Evolutionary conservation across 164 flowering plant genomes (phyloP).

Genomic region (Houttuynia cordata): DNA sequence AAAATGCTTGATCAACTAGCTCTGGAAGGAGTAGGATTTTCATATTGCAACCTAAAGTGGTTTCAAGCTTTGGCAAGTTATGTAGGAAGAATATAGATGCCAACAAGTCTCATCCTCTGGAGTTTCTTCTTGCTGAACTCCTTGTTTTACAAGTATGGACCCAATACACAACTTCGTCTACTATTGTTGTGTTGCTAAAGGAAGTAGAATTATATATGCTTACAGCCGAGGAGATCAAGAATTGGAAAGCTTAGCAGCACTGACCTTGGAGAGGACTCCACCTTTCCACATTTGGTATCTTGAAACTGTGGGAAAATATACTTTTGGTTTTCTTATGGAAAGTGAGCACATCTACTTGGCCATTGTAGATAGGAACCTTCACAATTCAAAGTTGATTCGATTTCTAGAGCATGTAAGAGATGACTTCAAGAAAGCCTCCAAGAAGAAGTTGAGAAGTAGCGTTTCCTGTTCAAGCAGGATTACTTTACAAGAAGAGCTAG

Average conservation of each 20-base stretch:
- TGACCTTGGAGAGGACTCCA: slow-evolving; percentile 55
- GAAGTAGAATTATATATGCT: slow-evolving; percentile 28
- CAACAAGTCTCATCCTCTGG: not conserved
- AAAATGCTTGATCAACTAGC: not conserved
- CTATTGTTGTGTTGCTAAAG: slow-evolving; percentile 55
- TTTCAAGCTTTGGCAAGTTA: not conserved
- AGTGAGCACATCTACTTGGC: slow-evolving; percentile 57
- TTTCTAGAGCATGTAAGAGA: slow-evolving; percentile 58
- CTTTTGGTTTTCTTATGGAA: slow-evolving; percentile 59
- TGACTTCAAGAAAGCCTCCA: slow-evolving; percentile 47
- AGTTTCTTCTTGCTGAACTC: not conserved
- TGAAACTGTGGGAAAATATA: slow-evolving; percentile 38
- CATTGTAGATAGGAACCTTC: slow-evolving; percentile 45
- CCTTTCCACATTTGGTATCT: slow-evolving; percentile 58
- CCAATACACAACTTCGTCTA: slow-evolving; percentile 32
- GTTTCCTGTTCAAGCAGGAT: slow-evolving; percentile 25
- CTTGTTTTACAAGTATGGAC: slow-evolving; percentile 20
- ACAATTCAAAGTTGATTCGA: slow-evolving; percentile 27
- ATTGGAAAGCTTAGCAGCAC: slow-evolving; percentile 42
- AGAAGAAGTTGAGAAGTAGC: slow-evolving; percentile 32
- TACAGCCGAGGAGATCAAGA: slow-evolving; percentile 41
- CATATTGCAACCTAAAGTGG: not conserved
- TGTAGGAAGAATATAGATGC: not conserved
- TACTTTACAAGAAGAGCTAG: slow-evolving; percentile 43
- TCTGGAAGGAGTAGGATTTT: not conserved